Evolutionary conservation across 2,329 filamentous ascomycete genomes (phyloP), one percentile per base, ranked within the genome.

Genomic region (Verticillium zaregamsianum): DNA sequence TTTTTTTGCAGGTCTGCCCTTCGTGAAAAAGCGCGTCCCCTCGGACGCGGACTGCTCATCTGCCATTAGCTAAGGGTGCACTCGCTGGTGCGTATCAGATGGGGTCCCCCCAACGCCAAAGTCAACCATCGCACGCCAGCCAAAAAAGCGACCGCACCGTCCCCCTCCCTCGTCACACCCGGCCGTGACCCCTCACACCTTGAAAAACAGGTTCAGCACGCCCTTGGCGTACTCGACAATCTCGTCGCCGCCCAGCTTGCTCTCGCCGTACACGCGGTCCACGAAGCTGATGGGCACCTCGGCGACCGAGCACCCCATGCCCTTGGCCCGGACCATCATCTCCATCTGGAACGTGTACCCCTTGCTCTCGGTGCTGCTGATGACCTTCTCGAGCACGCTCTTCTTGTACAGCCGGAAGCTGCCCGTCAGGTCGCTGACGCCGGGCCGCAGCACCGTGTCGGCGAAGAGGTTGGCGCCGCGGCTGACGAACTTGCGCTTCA

Each of bases 261-360:
- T 93, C 80, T 97, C 94, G 35, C 95, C 95, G 74, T 97, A 99
- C 56, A 99, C 77, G 62, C 95, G 87, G 76, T 99, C 96, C 49
- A 98, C 95, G 75, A 99, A 99, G 28, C 87, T 91, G 68, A 99
- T 99, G 14, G 95, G 95, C 64, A 97, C 94, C 82, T 99, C 95
- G 17, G 91, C 92, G 35, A 99, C 94, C 40, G 89, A 91, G 80
- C 87, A 96, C 1, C 95, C 94, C 91, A 97, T 93, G 17, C 90
- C 91, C 86, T 97, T 97, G 37, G 95, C 95, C 65, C 93, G 85
- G 9, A 98, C 94, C 89, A 97, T 98, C 88, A 99, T 90, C 84
- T 97, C 94, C 95, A 99, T 99, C 86, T 99, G 95, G 83, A 99
- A 99, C 49, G 91, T 94, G 76, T 98, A 99, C 3, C 95, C 95